These are phyloP conservation scores for Solanum gandarillasii DNA, from an alignment of 257 asterid genomes.

Conservation along the genomic window DNA sequence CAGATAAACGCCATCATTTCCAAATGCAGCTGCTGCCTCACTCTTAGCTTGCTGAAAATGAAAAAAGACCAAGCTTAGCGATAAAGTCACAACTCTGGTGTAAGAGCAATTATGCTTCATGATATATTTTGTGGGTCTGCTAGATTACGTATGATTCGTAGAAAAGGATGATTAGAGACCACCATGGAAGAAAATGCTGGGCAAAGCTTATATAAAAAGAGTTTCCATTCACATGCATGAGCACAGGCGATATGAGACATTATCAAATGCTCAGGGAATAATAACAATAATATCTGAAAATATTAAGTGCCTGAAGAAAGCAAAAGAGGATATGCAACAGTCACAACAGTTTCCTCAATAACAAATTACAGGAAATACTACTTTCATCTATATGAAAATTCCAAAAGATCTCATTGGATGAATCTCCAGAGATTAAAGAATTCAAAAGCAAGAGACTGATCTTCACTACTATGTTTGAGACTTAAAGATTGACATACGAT, in stretches of 20 bases:
- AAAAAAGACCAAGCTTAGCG: neutral
- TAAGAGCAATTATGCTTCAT: neutral
- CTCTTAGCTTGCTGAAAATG: conserved; percentile 49
- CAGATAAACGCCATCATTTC: conserved; percentile 96
- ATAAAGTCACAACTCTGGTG: neutral
- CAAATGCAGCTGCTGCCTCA: conserved; percentile 99
- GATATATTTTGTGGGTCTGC: neutral
- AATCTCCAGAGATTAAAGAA: neutral
- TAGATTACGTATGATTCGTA: neutral
- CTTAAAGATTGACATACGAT: neutral
- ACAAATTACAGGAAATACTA: neutral
- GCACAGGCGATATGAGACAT: neutral
- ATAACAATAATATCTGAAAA: neutral
- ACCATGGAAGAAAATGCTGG: neutral
- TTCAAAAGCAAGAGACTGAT: neutral
- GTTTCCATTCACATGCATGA: neutral
- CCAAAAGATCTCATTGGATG: neutral
- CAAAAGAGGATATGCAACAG: neutral
- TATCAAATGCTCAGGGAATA: neutral
- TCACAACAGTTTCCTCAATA: neutral
- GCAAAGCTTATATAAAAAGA: neutral
- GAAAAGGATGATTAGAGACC: neutral
- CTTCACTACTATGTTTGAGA: neutral
- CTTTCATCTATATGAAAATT: neutral
- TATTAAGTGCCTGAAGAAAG: neutral